Base-by-base conservation (phyloP, 2,329 filamentous ascomycete genomes). In the Aspergillus pseudoviridinutans region DNA sequence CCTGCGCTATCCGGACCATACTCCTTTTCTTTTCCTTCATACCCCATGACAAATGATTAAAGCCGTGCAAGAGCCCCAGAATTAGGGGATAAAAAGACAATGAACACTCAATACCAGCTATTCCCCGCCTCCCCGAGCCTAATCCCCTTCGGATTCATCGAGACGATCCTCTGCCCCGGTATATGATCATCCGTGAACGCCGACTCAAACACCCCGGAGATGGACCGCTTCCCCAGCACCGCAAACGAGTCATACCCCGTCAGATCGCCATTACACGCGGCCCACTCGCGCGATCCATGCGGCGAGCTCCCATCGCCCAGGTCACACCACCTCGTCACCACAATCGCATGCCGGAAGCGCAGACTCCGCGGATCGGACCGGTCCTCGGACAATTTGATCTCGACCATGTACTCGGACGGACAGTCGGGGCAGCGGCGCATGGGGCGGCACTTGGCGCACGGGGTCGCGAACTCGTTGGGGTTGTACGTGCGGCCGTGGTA, bases 241-340 rank as follows among this genome's bases (percentile, higher is more conserved):
- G 64, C 63, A 60, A 87, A 85, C 38, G 82, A 84, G 64, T 85
- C 79, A 65, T 81, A 87, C 17, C 66, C 58, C 6, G 14, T 41
- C 24, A 66, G 62, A 12, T 74, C 61, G 4, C 81, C 82, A 64
- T 82, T 83, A 38, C 80, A 75, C n/a, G 83, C 80, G 10, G 78
- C 79, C 80, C 84, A 86, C 59, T 85, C 81, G 3, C 72, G 72
- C n/a, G 73, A 77, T 10, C 72, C 72, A 24, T 50, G 38, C 2
- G 84, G 82, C 9, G 74, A 76, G 1, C 70, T 77, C 1, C 82
- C 82, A 67, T 84, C 77, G 1, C 84, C 84, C 17, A 87, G 67
- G 69, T 87, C 84, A 59, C 79, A 81, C 84, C 84, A 87, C 20
- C 84, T 72, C 7, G 84, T 87, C 4, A 86, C 80, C 4, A 84